Evolutionary conservation across 169 alveolate species (phyloP).

Genomic region (Cryptosporidium baileyi): DNA sequence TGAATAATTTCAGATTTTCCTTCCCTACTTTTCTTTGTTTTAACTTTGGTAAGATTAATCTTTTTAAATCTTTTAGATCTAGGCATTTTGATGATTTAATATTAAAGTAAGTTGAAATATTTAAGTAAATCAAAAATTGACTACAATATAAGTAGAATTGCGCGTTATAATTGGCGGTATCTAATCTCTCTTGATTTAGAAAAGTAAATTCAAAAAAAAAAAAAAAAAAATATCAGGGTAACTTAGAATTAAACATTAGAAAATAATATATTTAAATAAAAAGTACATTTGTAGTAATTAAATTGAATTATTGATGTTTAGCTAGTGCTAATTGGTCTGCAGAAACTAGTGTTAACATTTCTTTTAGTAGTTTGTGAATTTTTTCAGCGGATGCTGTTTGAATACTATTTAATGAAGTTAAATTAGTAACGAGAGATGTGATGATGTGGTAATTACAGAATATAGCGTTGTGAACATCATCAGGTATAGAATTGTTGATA

Average conservation of each 20-base stretch:
- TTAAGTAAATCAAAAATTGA: neutral
- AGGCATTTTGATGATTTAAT: no score
- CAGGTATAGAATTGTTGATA: neutral
- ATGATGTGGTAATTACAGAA: constrained; percentile 36
- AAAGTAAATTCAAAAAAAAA: neutral
- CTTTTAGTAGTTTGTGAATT: constrained; percentile 47
- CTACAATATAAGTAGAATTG: neutral
- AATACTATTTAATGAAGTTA: constrained; percentile 8
- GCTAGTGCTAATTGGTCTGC: constrained; percentile 47
- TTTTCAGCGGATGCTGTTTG: constrained; percentile 39
- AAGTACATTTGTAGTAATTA: neutral
- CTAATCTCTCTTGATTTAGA: neutral
- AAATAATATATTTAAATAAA: neutral
- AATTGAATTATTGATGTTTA: neutral
- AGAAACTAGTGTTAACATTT: constrained; percentile 29
- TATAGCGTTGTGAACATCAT: constrained; percentile 30
- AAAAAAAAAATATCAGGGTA: neutral
- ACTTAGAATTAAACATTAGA: neutral
- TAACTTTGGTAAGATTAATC: neutral
- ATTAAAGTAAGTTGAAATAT: no score
- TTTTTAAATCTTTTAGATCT: constrained; percentile 36
- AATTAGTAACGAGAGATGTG: constrained; percentile 8
- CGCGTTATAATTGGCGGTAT: no score
- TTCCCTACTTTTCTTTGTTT: constrained; percentile 21
- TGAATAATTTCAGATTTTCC: constrained; percentile 44